Percentiles rank a stretch among this genome's conserved stretches.
Conservation (phyloP, 345 rosid genomes). For the Mercurialis annua region DNA sequence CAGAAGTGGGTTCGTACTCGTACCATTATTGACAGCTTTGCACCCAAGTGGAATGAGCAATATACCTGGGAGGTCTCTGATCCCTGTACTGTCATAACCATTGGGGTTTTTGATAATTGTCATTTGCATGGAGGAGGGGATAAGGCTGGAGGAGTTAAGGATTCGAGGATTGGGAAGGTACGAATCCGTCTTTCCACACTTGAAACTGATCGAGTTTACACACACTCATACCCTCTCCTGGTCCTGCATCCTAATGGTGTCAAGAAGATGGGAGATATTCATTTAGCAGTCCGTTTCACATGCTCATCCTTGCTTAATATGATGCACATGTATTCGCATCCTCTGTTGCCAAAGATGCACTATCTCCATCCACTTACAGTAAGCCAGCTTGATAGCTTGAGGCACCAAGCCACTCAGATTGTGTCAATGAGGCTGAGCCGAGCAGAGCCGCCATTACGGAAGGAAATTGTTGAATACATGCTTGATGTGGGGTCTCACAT, state of each 20-base stretch:
- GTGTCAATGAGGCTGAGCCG: slow-evolving; percentile 72
- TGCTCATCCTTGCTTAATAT: slow-evolving; percentile 85
- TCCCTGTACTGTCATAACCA: slow-evolving; percentile 89
- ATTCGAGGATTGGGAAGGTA: slow-evolving; percentile 87
- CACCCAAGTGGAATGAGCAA: slow-evolving; percentile 90
- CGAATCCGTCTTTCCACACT: slow-evolving; percentile 84
- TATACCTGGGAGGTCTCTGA: slow-evolving; percentile 97
- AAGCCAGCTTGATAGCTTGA: slow-evolving; percentile 62
- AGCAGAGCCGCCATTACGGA: slow-evolving; percentile 88
- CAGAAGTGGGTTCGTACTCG: slow-evolving; percentile 96
- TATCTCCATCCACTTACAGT: slow-evolving; percentile 78
- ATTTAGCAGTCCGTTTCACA: slow-evolving; percentile 78
- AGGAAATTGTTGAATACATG: slow-evolving; percentile 88
- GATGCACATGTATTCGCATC: slow-evolving; percentile 81
- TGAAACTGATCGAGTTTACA: slow-evolving; percentile 82
- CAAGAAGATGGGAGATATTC: slow-evolving; percentile 87
- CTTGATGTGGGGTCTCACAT: slow-evolving; percentile 88
- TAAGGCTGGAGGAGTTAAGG: slow-evolving; percentile 33
- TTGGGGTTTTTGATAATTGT: slow-evolving; percentile 80
- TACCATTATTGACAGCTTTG: slow-evolving; percentile 72
- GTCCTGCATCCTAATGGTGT: slow-evolving; percentile 71
- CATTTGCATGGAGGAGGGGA: slow-evolving; percentile 77
- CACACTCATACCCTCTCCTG: slow-evolving; percentile 81
- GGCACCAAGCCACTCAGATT: slow-evolving; percentile 85
- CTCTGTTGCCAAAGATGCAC: slow-evolving; percentile 97